Conservation (phyloP, 352 stramenopile genomes). For the Phytophthora lateralis region DNA sequence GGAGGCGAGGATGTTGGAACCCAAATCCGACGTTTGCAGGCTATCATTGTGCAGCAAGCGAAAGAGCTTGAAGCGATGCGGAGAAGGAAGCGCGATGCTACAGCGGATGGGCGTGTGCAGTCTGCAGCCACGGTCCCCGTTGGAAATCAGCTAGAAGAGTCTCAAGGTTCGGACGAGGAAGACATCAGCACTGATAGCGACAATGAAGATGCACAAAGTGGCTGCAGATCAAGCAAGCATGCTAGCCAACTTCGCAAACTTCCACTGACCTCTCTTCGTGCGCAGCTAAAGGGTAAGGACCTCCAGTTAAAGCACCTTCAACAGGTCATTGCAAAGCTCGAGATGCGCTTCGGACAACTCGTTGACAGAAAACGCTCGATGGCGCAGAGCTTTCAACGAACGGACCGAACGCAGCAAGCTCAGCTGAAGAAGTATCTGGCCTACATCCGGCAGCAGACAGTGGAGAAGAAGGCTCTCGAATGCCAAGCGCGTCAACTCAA, state of each 20-base stretch:
- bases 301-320: conserved; percentile 40
- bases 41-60: conserved; percentile 46
- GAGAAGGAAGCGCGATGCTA: conserved; percentile 14
- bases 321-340: conserved; percentile 33
- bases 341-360: conserved; percentile 26
- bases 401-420: conserved; percentile 33
- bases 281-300: conserved; percentile 42
- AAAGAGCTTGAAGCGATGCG: conserved; percentile 39
- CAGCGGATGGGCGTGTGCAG: conserved; percentile 4
- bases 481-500: conserved; percentile 24
- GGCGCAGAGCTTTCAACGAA: conserved; percentile 35
- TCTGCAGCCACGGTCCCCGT: no score
- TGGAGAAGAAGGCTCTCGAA: conserved; percentile 34
- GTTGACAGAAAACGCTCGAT: conserved; percentile 37
- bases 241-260: conserved; percentile 26
- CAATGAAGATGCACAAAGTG: neutral
- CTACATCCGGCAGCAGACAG: conserved; percentile 27
- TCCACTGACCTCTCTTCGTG: conserved; percentile 47
- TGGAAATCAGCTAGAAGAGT: conserved; percentile 16
- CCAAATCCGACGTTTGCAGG: conserved; percentile 33
- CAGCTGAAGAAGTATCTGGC: conserved; percentile 50
- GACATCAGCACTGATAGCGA: neutral
- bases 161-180: neutral
- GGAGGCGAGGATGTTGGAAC: neutral
- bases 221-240: conserved; percentile 4